Base-by-base conservation (phyloP, 2,329 filamentous ascomycete genomes). In the Beauveria sp. region DNA sequence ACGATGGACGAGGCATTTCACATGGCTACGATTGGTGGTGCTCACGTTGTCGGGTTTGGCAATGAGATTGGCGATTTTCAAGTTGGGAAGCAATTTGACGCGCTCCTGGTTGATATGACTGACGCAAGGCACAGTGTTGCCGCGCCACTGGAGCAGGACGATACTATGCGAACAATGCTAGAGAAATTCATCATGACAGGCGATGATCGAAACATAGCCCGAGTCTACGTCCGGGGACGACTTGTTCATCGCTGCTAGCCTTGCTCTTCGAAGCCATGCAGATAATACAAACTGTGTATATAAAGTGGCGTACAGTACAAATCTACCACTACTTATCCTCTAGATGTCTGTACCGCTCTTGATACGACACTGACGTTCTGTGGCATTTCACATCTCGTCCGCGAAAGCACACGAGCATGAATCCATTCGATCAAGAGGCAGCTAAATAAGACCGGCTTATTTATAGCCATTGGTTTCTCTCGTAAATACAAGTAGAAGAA, bases 111-210 rank as follows among this genome's bases (percentile, higher is more conserved):
- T 2, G 74, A 79, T 51, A 76, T 79, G 16, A 66, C 67, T 22
- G 61, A 66, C 2, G 65, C 64, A 2, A 62, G 66, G 2, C 64
- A 45, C 18, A 79, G 80, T 0, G 71, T 81, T 2, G 85, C 83
- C 75, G 78, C 83, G 0, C 79, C 81, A 12, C 67, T 82, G 1
- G 80, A 86, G 64, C 77, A 81, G 0, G 73, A 71, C 0, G 84
- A 87, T 56, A 72, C 71, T 0, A 46, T 73, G 0, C 68, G 70
- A 53, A 79, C 73, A 0, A 72, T 85, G 20, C 82, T 87, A 63
- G 83, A 87, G 61, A 88, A 87, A 73, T 88, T 85, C 63, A 66
- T 88, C 34, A 86, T 87, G 83, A 87, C 84, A 2, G 85, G 83
- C 0, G 85, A 88, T 68, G 85, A 88, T 67, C 75, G 85, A 5